Conservation (phyloP, 2,329 filamentous ascomycete genomes). For the Nectriaceae sp. region DNA sequence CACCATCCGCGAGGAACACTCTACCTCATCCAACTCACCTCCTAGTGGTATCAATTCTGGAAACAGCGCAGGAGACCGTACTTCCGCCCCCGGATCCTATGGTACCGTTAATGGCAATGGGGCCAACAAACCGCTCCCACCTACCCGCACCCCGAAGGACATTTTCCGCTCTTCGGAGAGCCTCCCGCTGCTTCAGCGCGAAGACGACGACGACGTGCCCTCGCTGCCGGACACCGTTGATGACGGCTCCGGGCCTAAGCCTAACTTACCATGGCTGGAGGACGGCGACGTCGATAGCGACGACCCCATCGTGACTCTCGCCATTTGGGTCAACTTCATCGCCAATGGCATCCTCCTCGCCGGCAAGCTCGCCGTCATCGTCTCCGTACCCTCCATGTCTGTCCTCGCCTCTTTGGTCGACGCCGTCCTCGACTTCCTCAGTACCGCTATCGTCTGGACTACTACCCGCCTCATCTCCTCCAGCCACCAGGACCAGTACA, state of each 20-base stretch:
- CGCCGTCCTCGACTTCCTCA: conserved; percentile 77
- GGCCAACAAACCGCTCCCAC: conserved; percentile 45
- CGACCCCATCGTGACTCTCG: conserved; percentile 76
- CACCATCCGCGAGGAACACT: conserved; percentile 73
- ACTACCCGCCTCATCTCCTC: conserved; percentile 70
- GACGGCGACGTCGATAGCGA: conserved; percentile 73
- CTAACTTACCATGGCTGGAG: conserved; percentile 69
- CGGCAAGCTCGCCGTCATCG: conserved; percentile 75
- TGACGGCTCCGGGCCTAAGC: conserved; percentile 42
- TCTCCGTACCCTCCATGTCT: conserved; percentile 79
- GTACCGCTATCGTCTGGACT: conserved; percentile 78
- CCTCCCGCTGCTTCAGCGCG: conserved; percentile 60
- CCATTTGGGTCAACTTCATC: conserved; percentile 82
- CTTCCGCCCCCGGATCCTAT: conserved; percentile 28
- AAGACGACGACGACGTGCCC: conserved; percentile 45
- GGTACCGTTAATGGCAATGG: conserved; percentile 34
- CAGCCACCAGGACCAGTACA: conserved; percentile 70
- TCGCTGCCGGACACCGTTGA: conserved; percentile 22
- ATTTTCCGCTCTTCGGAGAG: conserved; percentile 78
- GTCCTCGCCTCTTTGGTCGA: conserved; percentile 80
- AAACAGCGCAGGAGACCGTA: not conserved
- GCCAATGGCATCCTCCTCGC: conserved; percentile 76
- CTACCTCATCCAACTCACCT: conserved; percentile 30
- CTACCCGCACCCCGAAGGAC: conserved; percentile 81
- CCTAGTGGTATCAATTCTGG: conserved; percentile 26